Evolutionary conservation across 75 land plant species (phyloP).

Genomic region (Cryptomeria japonica): DNA sequence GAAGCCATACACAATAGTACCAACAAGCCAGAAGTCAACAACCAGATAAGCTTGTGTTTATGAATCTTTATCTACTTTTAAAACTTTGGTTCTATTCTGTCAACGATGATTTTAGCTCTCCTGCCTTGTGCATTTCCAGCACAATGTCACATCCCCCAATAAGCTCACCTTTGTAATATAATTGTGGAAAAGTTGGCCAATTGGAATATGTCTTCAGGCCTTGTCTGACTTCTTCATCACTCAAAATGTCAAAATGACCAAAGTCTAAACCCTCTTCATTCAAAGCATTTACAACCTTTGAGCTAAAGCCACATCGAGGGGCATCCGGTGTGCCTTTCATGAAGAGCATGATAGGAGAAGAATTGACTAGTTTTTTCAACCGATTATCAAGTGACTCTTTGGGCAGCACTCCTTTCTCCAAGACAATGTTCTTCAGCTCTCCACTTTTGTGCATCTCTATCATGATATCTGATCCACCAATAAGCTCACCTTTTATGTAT

Average conservation of each 20-base stretch:
- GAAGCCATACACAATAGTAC: background rate
- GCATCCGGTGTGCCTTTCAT: slow-evolving; percentile 88
- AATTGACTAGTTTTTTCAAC: slow-evolving; percentile 49
- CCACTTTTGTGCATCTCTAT: slow-evolving; percentile 85
- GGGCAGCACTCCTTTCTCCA: slow-evolving; percentile 52
- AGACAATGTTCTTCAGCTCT: slow-evolving; percentile 58
- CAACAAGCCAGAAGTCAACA: background rate
- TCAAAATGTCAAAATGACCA: slow-evolving; percentile 77
- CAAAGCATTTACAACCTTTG: slow-evolving; percentile 77
- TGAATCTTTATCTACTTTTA: background rate
- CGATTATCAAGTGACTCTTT: slow-evolving; percentile 62
- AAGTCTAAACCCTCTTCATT: slow-evolving; percentile 60
- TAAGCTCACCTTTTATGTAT: slow-evolving; percentile 73
- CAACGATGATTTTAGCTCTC: slow-evolving; percentile 77
- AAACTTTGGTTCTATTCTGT: slow-evolving; percentile 40
- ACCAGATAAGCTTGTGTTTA: background rate
- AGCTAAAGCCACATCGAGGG: slow-evolving; percentile 87
- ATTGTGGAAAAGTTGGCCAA: slow-evolving; percentile 94
- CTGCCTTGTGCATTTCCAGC: slow-evolving; percentile 61
- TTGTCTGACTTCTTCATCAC: slow-evolving; percentile 80
- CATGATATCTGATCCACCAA: slow-evolving; percentile 87
- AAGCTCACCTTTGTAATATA: slow-evolving; percentile 90
- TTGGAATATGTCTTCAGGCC: slow-evolving; percentile 83
- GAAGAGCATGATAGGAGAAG: slow-evolving; percentile 69
- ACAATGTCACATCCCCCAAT: slow-evolving; percentile 90